These are phyloP conservation scores for Laguncularia racemosa DNA, from an alignment of 345 rosid genomes.

Conservation along the genomic window DNA sequence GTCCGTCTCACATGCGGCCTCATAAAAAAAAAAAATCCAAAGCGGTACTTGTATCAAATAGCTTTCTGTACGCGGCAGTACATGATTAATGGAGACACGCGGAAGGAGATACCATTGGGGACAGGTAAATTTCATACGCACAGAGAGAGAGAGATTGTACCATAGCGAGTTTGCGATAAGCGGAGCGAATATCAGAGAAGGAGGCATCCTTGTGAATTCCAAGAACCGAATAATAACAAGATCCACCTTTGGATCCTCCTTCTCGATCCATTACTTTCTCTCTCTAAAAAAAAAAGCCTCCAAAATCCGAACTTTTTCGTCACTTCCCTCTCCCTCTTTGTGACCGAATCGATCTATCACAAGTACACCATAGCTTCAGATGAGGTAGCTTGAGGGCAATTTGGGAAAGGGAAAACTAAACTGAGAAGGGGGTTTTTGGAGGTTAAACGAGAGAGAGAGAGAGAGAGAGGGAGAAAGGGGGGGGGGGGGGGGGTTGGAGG, in stretches of 20 bases:
- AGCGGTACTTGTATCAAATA: not conserved
- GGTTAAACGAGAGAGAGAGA: not conserved
- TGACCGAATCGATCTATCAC: not conserved
- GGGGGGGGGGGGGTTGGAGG: not conserved
- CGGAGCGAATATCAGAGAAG: conserved; percentile 67
- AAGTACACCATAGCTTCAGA: not conserved
- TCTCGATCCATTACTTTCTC: conserved; percentile 41
- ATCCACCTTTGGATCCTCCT: conserved; percentile 69
- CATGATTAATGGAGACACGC: too few relatives aligned
- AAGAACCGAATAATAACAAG: conserved; percentile 62
- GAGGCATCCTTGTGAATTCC: conserved; percentile 80
- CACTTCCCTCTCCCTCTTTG: too few relatives aligned
- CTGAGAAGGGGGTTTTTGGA: not conserved
- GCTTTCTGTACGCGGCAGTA: too few relatives aligned
- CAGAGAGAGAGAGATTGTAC: conserved; percentile 18
- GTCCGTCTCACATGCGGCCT: too few relatives aligned
- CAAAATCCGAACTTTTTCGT: too few relatives aligned
- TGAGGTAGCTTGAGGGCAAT: not conserved
- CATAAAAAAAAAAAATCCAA: too few relatives aligned
- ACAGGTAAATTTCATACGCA: too few relatives aligned
- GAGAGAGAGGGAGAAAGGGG: not conserved
- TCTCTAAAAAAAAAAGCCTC: too few relatives aligned
- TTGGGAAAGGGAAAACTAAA: not conserved
- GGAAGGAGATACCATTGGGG: too few relatives aligned
- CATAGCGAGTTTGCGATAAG: conserved; percentile 90